Evolutionary conservation across 345 rosid species (phyloP), one percentile per base, ranked within the genome.

Genomic region (Lepidium didymum): DNA sequence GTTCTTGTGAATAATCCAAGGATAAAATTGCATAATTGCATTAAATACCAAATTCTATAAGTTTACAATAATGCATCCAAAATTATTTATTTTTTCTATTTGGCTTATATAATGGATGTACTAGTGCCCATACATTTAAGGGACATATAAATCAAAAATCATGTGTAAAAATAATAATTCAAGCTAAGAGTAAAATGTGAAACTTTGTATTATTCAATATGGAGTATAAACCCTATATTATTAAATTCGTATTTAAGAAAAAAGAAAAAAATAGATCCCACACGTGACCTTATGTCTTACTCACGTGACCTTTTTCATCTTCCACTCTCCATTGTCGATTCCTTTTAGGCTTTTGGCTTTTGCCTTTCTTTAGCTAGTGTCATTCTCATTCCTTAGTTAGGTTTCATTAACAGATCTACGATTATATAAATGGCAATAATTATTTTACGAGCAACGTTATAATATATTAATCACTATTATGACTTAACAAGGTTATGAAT

Each of bases 231-330:
- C 41, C 38, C 45, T 56, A 45, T n/a, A 36, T 63, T n/a, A 29
- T 10, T 19, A 57, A 29, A 18, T 15, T 58, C 31, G 40, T 25
- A 21, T 34, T 46, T 12, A 45, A 4, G 29, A 47, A 64, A 63
- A 45, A 12, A 18, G 10, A 74, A 66, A 27, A 42, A 79, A 58
- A 25, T 31, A 61, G 56, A 79, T 31, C 31, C 34, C 54, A 50
- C 84, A 79, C 87, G 79, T 84, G 84, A 83, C 70, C 81, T 79
- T 46, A 12, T 63, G 52, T 62, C 76, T 45, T 53, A 68, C 78
- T 75, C 83, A 79, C 87, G 83, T 84, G 83, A 51, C 77, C 54
- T 36, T 51, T 65, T 73, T 43, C 14, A 8, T 5, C 35, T 45
- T 62, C 74, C 74, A 47, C 64, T 54, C 73, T 52, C 15, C 23